phyloP scores from a whole-genome alignment of 257 asterid genomes.

The Solanum sejunctum region DNA sequence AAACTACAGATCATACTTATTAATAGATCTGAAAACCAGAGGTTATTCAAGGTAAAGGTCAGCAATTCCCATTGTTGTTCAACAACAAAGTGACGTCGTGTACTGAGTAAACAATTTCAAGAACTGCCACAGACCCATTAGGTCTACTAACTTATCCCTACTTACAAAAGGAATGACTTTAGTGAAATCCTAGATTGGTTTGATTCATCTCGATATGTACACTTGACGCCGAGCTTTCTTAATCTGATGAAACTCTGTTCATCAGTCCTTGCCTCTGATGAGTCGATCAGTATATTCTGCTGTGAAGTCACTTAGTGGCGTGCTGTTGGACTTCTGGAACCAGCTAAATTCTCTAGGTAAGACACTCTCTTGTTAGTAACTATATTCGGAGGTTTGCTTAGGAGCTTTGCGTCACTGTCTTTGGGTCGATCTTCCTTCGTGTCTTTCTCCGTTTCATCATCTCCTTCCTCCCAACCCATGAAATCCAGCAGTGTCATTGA shows the following conservation, averaged over 20 bases:
- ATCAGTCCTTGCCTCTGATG: constrained; percentile 8
- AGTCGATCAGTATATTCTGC: not conserved
- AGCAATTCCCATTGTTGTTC: not conserved
- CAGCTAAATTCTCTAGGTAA: constrained; percentile 46
- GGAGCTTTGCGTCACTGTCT: constrained; percentile 5
- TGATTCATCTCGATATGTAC: constrained; percentile 8
- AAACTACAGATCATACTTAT: not conserved
- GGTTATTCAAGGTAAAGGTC: not conserved
- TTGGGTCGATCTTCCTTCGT: constrained; percentile 1
- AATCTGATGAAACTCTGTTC: constrained; percentile 2
- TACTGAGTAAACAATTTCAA: not conserved
- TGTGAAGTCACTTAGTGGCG: constrained; percentile 40
- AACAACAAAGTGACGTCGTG: constrained; percentile 1
- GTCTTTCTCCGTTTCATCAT: constrained; percentile 17
- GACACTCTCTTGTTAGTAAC: constrained; percentile 42
- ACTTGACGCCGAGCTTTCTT: constrained; percentile 4
- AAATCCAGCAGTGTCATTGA: constrained; percentile 38
- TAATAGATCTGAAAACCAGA: constrained; percentile 7
- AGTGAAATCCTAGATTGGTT: constrained; percentile 1
- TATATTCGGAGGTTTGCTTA: constrained; percentile 23
- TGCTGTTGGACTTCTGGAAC: constrained; percentile 68
- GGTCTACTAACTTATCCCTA: constrained; percentile 6
- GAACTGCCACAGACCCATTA: not conserved
- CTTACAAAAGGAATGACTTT: constrained; percentile 9
- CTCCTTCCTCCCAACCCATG: constrained; percentile 39